phyloP scores from a whole-genome alignment of 495 filamentous ascomycete species.

The Neurospora pannonica region DNA sequence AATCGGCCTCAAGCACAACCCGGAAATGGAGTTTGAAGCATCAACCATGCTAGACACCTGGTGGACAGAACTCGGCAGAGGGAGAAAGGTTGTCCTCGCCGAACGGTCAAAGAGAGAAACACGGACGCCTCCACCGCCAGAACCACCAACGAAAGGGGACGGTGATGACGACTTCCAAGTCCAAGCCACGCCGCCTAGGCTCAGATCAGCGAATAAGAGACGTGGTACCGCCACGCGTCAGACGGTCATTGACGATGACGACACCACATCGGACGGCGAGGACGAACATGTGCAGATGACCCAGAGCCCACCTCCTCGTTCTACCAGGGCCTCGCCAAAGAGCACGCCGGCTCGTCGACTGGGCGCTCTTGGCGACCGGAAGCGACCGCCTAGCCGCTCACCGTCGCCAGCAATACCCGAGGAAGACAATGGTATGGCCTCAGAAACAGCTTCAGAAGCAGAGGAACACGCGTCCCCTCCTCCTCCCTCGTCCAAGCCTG shows the following conservation, averaged over 20 bases:
- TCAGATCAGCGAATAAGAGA: slow-evolving; percentile 11
- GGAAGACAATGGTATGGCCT: slow-evolving; percentile 4
- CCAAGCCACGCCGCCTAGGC: slow-evolving; percentile 35
- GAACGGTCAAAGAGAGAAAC: slow-evolving; percentile 13
- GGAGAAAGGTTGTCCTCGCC: slow-evolving; percentile 14
- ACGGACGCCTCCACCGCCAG: slow-evolving; percentile 3
- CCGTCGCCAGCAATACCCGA: slow-evolving; percentile 5
- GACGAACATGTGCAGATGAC: slow-evolving; percentile 12
- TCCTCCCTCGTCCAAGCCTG: slow-evolving; percentile 11
- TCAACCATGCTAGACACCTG: slow-evolving; percentile 32
- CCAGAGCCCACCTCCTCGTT: slow-evolving; percentile 2
- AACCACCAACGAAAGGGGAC: background rate
- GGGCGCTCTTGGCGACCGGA: slow-evolving; percentile 21
- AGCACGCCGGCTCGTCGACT: slow-evolving; percentile 4
- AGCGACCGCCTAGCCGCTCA: background rate
- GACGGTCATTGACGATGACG: slow-evolving; percentile 18
- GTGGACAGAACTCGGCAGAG: slow-evolving; percentile 38
- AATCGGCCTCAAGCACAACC: slow-evolving; percentile 16
- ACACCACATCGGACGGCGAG: slow-evolving; percentile 26
- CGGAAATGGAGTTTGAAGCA: slow-evolving; percentile 18
- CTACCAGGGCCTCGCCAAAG: background rate
- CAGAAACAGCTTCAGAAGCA: slow-evolving; percentile 34
- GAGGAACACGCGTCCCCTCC: slow-evolving; percentile 11
- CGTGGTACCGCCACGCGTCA: slow-evolving; percentile 1
- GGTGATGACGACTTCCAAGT: slow-evolving; percentile 43